phyloP scores from a whole-genome alignment of 495 filamentous ascomycete genomes.

The Penicillium subrubescens region DNA sequence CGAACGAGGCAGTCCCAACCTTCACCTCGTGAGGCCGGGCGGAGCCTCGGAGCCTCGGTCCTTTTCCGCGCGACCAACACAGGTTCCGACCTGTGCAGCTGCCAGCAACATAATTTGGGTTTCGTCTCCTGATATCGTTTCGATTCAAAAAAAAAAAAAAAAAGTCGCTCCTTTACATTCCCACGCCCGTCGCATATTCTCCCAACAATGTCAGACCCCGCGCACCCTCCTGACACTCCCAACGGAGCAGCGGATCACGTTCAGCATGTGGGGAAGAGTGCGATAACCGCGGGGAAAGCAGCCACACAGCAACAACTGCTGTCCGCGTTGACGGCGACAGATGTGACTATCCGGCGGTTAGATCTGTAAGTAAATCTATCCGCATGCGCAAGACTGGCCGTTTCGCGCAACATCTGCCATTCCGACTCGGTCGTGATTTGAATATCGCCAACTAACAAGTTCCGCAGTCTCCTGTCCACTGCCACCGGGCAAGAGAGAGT shows the following conservation, averaged over 20 bases:
- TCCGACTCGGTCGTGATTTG: background rate
- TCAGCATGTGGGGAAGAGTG: constrained; percentile 32
- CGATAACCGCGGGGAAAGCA: constrained; percentile 30
- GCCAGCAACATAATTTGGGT: background rate
- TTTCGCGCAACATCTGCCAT: background rate
- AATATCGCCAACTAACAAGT: constrained; percentile 11
- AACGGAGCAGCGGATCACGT: constrained; percentile 10
- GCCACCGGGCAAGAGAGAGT: constrained; percentile 39
- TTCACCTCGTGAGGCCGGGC: background rate
- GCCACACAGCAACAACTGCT: constrained; percentile 31
- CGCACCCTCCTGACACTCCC: constrained; percentile 6
- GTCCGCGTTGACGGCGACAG: constrained; percentile 35
- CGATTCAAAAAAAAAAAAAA: constrained; percentile 3
- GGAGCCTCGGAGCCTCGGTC: constrained; percentile 28
- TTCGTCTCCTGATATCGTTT: constrained; percentile 1
- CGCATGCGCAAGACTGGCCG: background rate
- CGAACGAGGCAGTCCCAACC: constrained; percentile 20
- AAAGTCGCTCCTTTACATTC: constrained; percentile 18
- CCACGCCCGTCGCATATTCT: background rate
- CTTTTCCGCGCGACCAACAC: constrained; percentile 14
- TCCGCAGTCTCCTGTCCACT: constrained; percentile 35
- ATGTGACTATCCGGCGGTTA: constrained; percentile 39
- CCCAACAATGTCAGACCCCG: constrained; percentile 21
- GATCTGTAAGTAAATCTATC: constrained; percentile 35
- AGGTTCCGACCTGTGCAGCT: constrained; percentile 6